Conservation (phyloP, 2,329 filamentous ascomycete species). For the Ophiobolus disseminans region DNA sequence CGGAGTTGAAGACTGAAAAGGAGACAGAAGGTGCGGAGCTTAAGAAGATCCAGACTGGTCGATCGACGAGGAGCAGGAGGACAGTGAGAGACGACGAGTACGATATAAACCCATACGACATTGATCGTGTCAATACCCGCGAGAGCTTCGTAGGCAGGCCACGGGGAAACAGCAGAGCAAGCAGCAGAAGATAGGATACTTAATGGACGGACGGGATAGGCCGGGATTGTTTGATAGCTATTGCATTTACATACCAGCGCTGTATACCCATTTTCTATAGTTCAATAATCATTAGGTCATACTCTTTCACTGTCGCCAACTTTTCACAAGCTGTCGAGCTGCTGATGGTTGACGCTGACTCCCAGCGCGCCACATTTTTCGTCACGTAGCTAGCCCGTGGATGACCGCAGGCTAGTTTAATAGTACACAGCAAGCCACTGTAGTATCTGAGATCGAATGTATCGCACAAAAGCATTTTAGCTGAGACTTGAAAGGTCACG, state of each 20-base stretch:
- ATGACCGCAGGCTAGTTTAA: too few relatives aligned
- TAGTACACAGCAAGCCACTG: too few relatives aligned
- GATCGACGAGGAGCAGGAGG: conserved; percentile 33
- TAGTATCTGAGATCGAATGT: too few relatives aligned
- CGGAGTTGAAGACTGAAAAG: conserved; percentile 49
- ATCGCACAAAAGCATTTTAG: too few relatives aligned
- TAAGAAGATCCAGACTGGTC: conserved; percentile 39
- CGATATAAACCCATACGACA: conserved; percentile 57
- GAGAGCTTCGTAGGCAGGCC: conserved; percentile 51
- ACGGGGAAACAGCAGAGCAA: conserved; percentile 29
- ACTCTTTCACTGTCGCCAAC: too few relatives aligned
- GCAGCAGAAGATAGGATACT: conserved; percentile 8
- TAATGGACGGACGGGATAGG: neutral
- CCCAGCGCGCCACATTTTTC: too few relatives aligned
- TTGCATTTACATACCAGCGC: conserved; percentile 14
- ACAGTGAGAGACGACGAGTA: conserved; percentile 36
- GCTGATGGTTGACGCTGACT: too few relatives aligned
- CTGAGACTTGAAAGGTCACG: too few relatives aligned
- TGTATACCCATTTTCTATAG: conserved; percentile 29
- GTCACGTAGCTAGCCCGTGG: too few relatives aligned
- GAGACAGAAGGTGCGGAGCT: conserved; percentile 34
- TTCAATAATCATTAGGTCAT: conserved; percentile 7
- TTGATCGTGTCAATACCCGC: conserved; percentile 57
- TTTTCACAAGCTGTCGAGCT: too few relatives aligned
- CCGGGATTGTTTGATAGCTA: neutral